Percentiles rank a stretch among this genome's conserved stretches.
These are phyloP conservation scores for Rubroboletus pulcherrimus DNA, from an alignment of 768 basidiomycete species.

Conservation along the genomic window DNA sequence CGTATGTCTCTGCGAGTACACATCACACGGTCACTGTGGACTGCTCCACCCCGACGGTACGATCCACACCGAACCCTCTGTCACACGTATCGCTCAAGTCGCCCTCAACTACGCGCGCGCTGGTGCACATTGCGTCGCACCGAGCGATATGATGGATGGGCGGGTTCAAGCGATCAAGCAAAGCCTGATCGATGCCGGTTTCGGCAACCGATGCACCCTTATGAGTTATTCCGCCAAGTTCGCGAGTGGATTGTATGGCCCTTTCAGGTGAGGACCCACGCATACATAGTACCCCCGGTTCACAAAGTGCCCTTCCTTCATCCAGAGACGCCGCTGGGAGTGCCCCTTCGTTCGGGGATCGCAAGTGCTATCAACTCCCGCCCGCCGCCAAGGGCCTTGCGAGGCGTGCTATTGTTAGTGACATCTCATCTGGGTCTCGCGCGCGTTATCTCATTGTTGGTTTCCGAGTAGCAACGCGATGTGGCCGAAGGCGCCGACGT, in stretches of 20 bases:
- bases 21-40: conserved; percentile 96
- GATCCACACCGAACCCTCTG: conserved; percentile 75
- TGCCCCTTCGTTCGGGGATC: conserved; percentile 89
- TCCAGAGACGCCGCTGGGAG: conserved; percentile 94
- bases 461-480: conserved; percentile 69
- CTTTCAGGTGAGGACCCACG: conserved; percentile 67
- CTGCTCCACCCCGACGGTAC: conserved; percentile 68
- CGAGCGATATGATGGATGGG: conserved; percentile 99
- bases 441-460: neutral
- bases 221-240: conserved; percentile 99
- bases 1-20: conserved; percentile 99
- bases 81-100: conserved; percentile 86
- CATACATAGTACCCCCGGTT: neutral
- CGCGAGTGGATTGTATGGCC: conserved; percentile 91
- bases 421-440: neutral
- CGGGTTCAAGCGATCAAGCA: conserved; percentile 87
- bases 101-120: conserved; percentile 89
- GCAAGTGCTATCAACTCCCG: conserved; percentile 98
- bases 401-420: conserved; percentile 82
- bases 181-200: conserved; percentile 74
- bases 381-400: conserved; percentile 86
- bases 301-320: neutral
- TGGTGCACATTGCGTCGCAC: conserved; percentile 97
- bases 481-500: conserved; percentile 91
- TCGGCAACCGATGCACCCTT: conserved; percentile 83